phyloP scores from a whole-genome alignment of 2,329 filamentous ascomycete species.

The Colletotrichum sp. region DNA sequence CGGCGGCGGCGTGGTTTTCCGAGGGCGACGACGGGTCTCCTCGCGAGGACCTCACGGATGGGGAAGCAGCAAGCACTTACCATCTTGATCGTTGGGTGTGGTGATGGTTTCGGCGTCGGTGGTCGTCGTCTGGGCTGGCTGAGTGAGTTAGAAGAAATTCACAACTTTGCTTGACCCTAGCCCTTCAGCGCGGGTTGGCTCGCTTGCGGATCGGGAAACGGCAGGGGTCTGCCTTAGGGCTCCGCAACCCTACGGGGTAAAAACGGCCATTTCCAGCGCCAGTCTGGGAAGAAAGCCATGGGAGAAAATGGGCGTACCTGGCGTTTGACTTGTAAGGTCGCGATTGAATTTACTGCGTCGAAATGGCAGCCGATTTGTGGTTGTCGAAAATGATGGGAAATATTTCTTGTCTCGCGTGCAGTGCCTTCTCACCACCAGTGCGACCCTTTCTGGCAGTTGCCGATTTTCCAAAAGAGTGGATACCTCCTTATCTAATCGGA shows the following conservation, averaged over 20 bases:
- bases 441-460: background rate
- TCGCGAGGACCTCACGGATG: slow-evolving; percentile 10
- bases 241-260: slow-evolving; percentile 39
- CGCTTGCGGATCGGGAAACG: slow-evolving; percentile 47
- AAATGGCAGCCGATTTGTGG: background rate
- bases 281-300: background rate
- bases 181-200: slow-evolving; percentile 39
- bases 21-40: background rate
- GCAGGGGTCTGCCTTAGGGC: slow-evolving; percentile 38
- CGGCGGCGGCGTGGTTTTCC: background rate
- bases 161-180: slow-evolving; percentile 49
- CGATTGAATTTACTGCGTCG: background rate
- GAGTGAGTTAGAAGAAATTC: slow-evolving; percentile 45
- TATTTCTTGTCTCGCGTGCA: background rate
- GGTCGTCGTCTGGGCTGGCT: slow-evolving; percentile 29
- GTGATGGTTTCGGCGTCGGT: slow-evolving; percentile 59
- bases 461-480: background rate
- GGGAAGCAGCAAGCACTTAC: slow-evolving; percentile 45
- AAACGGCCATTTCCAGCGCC: slow-evolving; percentile 5
- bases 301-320: background rate
- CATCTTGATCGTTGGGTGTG: slow-evolving; percentile 62
- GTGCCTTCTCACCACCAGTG: background rate
- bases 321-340: background rate
- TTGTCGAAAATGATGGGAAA: background rate
- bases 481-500: slow-evolving; percentile 5